phyloP scores from a whole-genome alignment of 306 rosid species.

The Myrica gale region DNA sequence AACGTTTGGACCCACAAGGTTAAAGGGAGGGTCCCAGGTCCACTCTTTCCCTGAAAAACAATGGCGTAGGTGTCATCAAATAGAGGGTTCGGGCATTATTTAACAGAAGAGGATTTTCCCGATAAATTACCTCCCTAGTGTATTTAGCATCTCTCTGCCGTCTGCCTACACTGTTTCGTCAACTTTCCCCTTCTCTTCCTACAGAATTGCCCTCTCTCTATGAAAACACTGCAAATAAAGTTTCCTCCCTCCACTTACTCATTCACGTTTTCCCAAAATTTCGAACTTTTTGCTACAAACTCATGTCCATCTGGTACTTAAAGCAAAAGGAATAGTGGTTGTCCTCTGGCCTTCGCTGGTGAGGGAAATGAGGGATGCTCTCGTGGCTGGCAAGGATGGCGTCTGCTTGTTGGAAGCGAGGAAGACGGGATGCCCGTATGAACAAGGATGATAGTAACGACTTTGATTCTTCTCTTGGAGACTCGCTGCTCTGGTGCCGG shows the following conservation, averaged over 20 bases:
- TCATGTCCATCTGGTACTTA: neutral
- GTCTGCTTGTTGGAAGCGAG: constrained; percentile 84
- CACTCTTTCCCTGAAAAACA: neutral
- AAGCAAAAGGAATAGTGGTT: neutral
- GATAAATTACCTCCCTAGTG: neutral
- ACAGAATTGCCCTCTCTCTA: neutral
- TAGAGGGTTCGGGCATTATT: neutral
- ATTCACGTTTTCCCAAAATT: constrained; percentile 5
- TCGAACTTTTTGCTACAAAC: neutral
- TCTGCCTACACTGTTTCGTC: constrained; percentile 37
- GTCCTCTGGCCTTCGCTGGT: constrained; percentile 32
- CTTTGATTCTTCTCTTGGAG: constrained; percentile 42
- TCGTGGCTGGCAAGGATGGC: constrained; percentile 91
- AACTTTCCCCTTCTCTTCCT: constrained; percentile 44
- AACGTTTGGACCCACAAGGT: too few species aligned
- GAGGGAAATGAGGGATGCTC: constrained; percentile 98
- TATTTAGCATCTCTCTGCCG: neutral
- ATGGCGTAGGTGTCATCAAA: neutral
- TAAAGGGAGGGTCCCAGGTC: neutral
- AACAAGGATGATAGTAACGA: constrained; percentile 61
- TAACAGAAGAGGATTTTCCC: neutral
- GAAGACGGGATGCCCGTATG: constrained; percentile 81
- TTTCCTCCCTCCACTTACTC: neutral
- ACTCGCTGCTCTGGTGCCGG: constrained; percentile 58
- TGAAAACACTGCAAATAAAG: neutral